Base-by-base conservation (phyloP, 768 basidiomycete species). In the Paxillus involutus region DNA sequence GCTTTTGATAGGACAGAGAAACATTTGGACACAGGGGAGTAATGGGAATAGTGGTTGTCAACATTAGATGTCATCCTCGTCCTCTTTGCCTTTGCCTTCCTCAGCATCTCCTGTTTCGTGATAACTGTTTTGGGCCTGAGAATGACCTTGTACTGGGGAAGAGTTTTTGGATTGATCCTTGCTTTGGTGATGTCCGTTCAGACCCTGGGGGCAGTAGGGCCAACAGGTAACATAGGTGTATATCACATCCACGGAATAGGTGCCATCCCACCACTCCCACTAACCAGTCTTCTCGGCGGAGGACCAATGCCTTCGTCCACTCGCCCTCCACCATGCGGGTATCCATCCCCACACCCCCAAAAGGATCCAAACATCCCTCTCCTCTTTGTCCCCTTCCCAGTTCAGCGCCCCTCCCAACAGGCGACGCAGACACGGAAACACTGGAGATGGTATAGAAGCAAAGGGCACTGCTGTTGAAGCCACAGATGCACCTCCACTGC, bases 41-140 rank as follows among this genome's bases (percentile, higher is more conserved):
- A 77, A 6, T 83, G 73, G 19, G 87, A 88, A 58, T 89, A 89
- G 24, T 85, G 78, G 64, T 91, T 91, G 56, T 89, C 81, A 66
- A 91, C 89, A 57, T 21, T 91, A 91, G 48, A 91, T 89, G 59
- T 89, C 86, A 49, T 62, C 63, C 6, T 63, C 61, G 0, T 54
- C 62, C 11, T 41, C 60, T 16, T 58, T 47, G 33, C 35, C 66
- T 13, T 45, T 30, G 13, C 29, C 53, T 10, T 11, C 47, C 36
- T 61, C 46, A 19, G 52, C 59, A 46, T 64, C 53, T 33, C 32
- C 46, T 1, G 17, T n/a, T 44, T 35, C 51, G 19, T 6, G 19
- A 47, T 44, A 24, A 10, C 47, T 55, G 10, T 52, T 47, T 14
- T 49, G 19, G 19, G 24, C 35, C 16, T 52, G 47, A 33, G 47